Conservation (phyloP, 768 basidiomycete genomes). For the Leccinum obscurum region DNA sequence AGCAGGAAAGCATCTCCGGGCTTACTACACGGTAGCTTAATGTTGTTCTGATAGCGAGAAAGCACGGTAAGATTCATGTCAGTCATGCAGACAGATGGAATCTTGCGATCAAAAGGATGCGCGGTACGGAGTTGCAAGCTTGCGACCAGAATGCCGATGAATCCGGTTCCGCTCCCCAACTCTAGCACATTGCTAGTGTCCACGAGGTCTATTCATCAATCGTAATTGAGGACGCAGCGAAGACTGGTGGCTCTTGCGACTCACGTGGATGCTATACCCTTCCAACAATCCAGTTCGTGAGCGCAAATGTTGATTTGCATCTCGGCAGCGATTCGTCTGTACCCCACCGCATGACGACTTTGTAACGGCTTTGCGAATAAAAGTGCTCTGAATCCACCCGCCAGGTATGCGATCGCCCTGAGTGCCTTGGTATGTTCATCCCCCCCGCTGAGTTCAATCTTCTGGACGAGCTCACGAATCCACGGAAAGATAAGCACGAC, state of each 20-base stretch:
- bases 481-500: constrained; percentile 14
- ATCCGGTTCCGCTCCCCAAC: constrained; percentile 76
- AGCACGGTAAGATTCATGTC: constrained; percentile 69
- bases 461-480: constrained; percentile 7
- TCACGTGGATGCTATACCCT: constrained; percentile 48
- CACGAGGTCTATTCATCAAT: constrained; percentile 8
- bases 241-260: constrained; percentile 1
- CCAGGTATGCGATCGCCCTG: constrained; percentile 6
- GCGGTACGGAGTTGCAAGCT: constrained; percentile 46
- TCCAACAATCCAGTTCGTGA: not conserved
- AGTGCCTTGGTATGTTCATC: not conserved
- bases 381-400: constrained; percentile 11
- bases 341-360: not conserved
- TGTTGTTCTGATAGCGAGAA: constrained; percentile 56
- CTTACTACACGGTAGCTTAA: constrained; percentile 69
- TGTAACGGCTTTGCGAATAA: constrained; percentile 9
- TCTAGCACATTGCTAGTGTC: constrained; percentile 55
- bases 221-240: not conserved
- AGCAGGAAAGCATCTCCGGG: not conserved
- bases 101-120: not conserved
- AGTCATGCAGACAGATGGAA: constrained; percentile 49
- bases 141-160: constrained; percentile 64
- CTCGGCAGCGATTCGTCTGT: constrained; percentile 22
- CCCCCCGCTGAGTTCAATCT: not conserved
- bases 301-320: not conserved